Base-by-base conservation (phyloP, 805 yeast species). In the Pichia deserticola region DNA sequence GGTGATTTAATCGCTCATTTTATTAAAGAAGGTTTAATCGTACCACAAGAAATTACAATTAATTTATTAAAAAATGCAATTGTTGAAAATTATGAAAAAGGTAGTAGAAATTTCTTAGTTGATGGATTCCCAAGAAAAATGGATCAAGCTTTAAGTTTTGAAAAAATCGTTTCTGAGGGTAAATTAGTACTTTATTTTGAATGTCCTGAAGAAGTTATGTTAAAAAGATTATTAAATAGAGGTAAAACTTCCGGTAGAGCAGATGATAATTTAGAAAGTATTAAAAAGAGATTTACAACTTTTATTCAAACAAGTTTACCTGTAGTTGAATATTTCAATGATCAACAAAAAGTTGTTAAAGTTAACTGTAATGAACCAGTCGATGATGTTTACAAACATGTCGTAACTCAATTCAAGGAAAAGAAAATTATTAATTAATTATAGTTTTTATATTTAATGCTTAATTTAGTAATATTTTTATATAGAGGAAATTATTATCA, bases 51-150 rank as follows among this genome's bases (percentile, higher is more conserved):
- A 60, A 84, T 92, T 49, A 93, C 99, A 2, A 76, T 92, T 58
- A 92, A 88, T 1, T 71, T 92, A 50, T 75, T 92, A 61, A 78
- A 84, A 60, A 82, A 85, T 54, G 95, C 97, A 9, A 89, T 92
- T 69, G 60, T 70, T 38, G 83, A 76, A 35, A 69, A 76, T 45
- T 64, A 66, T 55, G 53, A 58, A 4, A 63, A 72, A n/a, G 84
- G 86, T 13, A 73, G 69, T 28, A 75, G 74, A 47, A 80, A 80
- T 57, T 92, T 90, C 66, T 72, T 92, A 60, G 82, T 92, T 47
- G 99, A 92, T 66, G 99, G 99, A 0, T 92, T 93, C 77, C 99
- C 99, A 44, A 79, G 98, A 65, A 89, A 90, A 66, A 92, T 93
- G 97, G 98, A 93, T 69, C 99, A 92, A 72, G 98, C 98, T 0